Conservation (phyloP, 2,329 filamentous ascomycete species). For the Fusarium longipes region DNA sequence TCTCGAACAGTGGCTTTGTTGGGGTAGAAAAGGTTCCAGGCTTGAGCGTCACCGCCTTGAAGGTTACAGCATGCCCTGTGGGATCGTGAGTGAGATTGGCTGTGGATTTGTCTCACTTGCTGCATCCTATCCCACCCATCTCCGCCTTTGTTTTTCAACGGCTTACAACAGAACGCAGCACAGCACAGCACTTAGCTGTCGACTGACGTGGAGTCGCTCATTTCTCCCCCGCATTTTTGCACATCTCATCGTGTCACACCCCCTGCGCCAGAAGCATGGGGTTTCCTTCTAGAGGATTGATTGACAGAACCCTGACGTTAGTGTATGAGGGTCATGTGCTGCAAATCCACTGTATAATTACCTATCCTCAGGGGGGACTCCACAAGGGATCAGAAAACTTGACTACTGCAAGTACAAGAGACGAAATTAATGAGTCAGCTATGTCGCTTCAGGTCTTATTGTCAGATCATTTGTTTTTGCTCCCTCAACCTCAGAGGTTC, state of each 20-base stretch:
- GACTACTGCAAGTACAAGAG: neutral
- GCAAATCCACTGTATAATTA: conserved; percentile 17
- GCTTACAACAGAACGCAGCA: neutral
- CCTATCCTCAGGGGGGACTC: conserved; percentile 1
- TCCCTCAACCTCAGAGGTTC: neutral
- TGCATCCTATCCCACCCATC: neutral
- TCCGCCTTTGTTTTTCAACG: conserved; percentile 14
- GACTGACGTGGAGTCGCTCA: conserved; percentile 27
- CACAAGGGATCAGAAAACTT: neutral
- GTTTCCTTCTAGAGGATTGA: conserved; percentile 20
- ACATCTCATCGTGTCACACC: conserved; percentile 21
- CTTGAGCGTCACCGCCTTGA: conserved; percentile 31
- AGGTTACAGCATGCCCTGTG: conserved; percentile 22
- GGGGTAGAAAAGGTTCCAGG: conserved; percentile 17
- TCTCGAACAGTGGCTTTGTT: conserved; percentile 26
- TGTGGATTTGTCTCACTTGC: conserved; percentile 18
- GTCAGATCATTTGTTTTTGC: neutral
- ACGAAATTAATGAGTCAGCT: neutral
- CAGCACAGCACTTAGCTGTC: conserved; percentile 12
- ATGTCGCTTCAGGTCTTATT: neutral
- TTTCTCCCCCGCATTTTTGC: conserved; percentile 34
- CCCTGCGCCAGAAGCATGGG: conserved; percentile 37
- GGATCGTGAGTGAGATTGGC: conserved; percentile 25
- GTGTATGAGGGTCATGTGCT: conserved; percentile 3
- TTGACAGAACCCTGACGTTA: conserved; percentile 27